Percentiles rank a stretch among this genome's conserved stretches.
Evolutionary conservation across 2,329 filamentous ascomycete species (phyloP).

Genomic region (Rachicladosporium sp.): DNA sequence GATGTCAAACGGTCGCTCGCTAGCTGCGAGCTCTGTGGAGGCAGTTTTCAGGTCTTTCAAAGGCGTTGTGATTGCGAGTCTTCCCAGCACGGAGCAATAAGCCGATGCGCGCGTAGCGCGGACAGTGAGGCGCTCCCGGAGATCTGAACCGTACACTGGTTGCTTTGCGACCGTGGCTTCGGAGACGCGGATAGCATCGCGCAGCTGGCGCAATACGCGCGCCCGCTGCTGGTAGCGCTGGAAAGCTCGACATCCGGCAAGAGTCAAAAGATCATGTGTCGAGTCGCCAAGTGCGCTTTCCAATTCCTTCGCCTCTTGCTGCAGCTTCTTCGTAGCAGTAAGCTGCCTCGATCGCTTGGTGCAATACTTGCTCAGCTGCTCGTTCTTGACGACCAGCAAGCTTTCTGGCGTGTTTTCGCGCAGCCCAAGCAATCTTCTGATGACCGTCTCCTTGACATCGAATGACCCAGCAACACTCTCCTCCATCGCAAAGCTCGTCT

Average conservation of each 20-base stretch:
- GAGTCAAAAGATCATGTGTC: constrained; percentile 14
- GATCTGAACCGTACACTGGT: constrained; percentile 20
- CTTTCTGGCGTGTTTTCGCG: constrained; percentile 5
- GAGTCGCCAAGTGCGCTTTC: constrained; percentile 7
- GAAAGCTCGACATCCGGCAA: constrained; percentile 15
- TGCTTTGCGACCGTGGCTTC: constrained; percentile 8
- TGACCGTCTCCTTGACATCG: constrained; percentile 55
- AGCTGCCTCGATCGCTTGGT: constrained; percentile 14
- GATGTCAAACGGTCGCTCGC: constrained; percentile 17
- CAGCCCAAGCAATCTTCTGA: constrained; percentile 42
- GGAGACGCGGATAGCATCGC: constrained; percentile 16
- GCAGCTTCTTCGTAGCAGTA: constrained; percentile 10
- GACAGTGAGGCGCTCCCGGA: constrained; percentile 18
- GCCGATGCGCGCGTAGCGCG: constrained; percentile 1
- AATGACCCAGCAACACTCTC: constrained; percentile 61
- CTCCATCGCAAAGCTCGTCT: constrained; percentile 85
- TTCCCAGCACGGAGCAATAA: constrained; percentile 4
- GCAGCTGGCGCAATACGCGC: constrained; percentile 16
- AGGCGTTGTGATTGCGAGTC: constrained; percentile 3
- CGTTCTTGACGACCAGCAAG: constrained; percentile 11
- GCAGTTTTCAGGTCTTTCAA: constrained; percentile 1
- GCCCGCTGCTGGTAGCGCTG: constrained; percentile 15
- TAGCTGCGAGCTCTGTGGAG: constrained; percentile 1
- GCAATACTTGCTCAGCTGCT: constrained; percentile 8
- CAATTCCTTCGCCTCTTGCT: constrained; percentile 11